Percentiles rank a stretch among this genome's conserved stretches.
These are phyloP conservation scores for Leishmania major DNA, from an alignment of 208 protist genomes.

Conservation along the genomic window DNA sequence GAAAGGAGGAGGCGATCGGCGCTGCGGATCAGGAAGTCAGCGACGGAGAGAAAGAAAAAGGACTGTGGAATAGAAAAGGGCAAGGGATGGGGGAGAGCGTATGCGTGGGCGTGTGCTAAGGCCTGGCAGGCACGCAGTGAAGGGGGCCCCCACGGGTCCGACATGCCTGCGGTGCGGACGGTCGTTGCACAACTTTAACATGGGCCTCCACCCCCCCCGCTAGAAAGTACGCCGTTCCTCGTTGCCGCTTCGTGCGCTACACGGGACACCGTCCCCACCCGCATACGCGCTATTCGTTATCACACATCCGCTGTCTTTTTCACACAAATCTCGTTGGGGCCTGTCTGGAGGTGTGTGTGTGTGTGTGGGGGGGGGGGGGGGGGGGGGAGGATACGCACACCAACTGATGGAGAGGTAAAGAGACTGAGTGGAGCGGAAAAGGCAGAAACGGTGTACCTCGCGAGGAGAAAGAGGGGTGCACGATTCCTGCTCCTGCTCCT, in stretches of 20 bases:
- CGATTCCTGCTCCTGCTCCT: neutral
- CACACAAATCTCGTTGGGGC: neutral
- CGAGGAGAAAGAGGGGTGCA: neutral
- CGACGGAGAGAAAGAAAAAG: neutral
- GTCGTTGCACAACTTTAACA: neutral
- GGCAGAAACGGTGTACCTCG: neutral
- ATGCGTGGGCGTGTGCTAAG: neutral
- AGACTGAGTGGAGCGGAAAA: neutral
- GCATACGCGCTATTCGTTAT: neutral
- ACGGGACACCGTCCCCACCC: neutral
- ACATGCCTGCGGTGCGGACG: neutral
- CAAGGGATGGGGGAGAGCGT: neutral
- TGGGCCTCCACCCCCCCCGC: neutral
- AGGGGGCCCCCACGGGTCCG: neutral
- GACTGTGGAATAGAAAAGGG: neutral
- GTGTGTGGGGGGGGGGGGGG: neutral
- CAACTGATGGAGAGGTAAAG: neutral
- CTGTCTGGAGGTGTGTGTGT: neutral
- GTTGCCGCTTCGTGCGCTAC: neutral
- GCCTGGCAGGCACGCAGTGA: neutral
- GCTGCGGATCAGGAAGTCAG: neutral
- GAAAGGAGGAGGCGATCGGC: neutral
- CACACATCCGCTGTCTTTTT: neutral
- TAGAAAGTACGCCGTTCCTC: neutral
- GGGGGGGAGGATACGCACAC: neutral